Evolutionary conservation across 2,329 filamentous ascomycete species (phyloP).

Genomic region (Fusarium humuli): DNA sequence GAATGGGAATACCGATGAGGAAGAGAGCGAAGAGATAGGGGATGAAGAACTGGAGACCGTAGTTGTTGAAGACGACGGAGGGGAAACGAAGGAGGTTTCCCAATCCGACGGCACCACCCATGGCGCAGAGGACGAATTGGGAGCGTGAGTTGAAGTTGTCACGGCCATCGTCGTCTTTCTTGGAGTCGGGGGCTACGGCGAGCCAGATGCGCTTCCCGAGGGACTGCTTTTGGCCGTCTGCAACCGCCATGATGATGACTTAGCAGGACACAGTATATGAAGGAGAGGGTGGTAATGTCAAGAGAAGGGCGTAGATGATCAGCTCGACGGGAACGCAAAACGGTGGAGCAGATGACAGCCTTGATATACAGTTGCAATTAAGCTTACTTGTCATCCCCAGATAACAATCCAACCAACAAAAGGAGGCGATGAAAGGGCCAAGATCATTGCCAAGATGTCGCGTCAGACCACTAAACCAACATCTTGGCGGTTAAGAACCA

Average conservation of each 20-base stretch:
- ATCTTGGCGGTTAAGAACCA: conserved; percentile 29
- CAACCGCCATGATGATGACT: conserved; percentile 27
- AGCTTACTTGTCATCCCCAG: background rate
- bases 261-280: too few species aligned
- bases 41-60: conserved; percentile 68
- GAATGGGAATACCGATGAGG: conserved; percentile 62
- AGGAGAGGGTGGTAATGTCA: background rate
- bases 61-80: conserved; percentile 66
- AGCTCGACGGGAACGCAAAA: background rate
- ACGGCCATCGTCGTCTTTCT: conserved; percentile 44
- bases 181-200: conserved; percentile 39
- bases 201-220: conserved; percentile 35
- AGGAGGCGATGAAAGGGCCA: background rate
- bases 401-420: background rate
- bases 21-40: conserved; percentile 61
- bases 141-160: conserved; percentile 45
- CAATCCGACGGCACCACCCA: conserved; percentile 64
- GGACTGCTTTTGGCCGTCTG: conserved; percentile 27
- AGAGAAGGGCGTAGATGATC: background rate
- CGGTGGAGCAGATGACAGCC: conserved; percentile 1
- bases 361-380: conserved; percentile 15
- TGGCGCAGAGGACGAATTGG: conserved; percentile 46
- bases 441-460: conserved; percentile 21
- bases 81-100: conserved; percentile 68
- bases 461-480: conserved; percentile 2